phyloP scores from a whole-genome alignment of 148 eudicot genomes.

The Spergularia marina region DNA sequence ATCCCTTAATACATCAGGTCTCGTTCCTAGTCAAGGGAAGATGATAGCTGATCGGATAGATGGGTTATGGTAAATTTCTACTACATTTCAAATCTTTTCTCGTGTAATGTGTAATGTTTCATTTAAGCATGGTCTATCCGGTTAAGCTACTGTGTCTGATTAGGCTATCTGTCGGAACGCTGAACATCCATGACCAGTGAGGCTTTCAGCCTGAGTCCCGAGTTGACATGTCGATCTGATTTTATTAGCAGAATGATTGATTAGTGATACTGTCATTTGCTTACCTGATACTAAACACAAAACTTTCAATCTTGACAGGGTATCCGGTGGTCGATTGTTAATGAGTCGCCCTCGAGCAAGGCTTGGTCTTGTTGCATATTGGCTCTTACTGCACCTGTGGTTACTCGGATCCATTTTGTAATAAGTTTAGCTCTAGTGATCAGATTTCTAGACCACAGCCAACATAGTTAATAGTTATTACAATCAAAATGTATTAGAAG shows the following conservation, averaged over 20 bases:
- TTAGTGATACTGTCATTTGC: neutral
- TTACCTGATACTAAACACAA: slow-evolving; percentile 5
- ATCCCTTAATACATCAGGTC: slow-evolving; percentile 85
- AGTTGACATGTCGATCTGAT: neutral
- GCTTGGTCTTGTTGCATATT: slow-evolving; percentile 75
- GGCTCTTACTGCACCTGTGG: slow-evolving; percentile 81
- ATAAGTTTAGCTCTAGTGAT: slow-evolving; percentile 19
- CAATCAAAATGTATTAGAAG: slow-evolving; percentile 26
- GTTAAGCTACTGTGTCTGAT: neutral
- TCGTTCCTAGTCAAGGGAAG: slow-evolving; percentile 87
- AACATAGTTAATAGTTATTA: slow-evolving; percentile 10
- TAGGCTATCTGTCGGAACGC: too few relatives aligned
- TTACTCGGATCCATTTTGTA: slow-evolving; percentile 80
- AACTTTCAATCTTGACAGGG: slow-evolving; percentile 48
- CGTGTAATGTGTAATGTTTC: slow-evolving; percentile 5
- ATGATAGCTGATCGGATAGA: slow-evolving; percentile 80
- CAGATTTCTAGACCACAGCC: slow-evolving; percentile 21
- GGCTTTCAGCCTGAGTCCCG: too few relatives aligned
- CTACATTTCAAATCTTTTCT: neutral
- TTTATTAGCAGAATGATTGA: neutral
- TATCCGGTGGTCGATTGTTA: slow-evolving; percentile 65
- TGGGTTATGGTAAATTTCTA: slow-evolving; percentile 70
- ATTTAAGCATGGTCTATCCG: neutral
- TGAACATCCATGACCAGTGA: too few relatives aligned
- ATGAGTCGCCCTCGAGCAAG: slow-evolving; percentile 90